Evolutionary conservation across 2,329 filamentous ascomycete species (phyloP).

Genomic region (Colletotrichum noveboracense): DNA sequence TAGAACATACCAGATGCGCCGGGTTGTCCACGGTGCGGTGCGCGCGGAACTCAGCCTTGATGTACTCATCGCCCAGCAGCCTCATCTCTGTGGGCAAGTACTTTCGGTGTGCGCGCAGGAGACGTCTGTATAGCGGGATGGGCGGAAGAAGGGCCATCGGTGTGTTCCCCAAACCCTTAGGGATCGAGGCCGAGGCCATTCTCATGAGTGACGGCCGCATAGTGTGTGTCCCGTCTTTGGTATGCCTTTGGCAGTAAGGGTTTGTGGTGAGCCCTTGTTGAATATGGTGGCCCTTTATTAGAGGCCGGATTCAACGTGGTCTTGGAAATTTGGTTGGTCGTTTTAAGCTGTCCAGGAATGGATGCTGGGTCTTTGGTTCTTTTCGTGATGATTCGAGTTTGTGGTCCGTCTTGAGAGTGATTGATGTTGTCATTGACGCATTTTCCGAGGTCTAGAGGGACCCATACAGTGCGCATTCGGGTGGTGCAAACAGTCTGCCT

Average conservation of each 20-base stretch:
- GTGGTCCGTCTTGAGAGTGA: background rate
- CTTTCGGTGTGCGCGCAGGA: slow-evolving; percentile 86
- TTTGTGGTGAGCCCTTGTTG: background rate
- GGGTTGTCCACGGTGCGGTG: slow-evolving; percentile 89
- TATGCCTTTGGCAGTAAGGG: background rate
- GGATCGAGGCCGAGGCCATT: slow-evolving; percentile 42
- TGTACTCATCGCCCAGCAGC: slow-evolving; percentile 86
- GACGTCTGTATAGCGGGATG: slow-evolving; percentile 85
- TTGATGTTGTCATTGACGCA: background rate
- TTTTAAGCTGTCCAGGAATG: background rate
- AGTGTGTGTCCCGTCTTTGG: background rate
- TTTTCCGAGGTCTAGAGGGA: background rate
- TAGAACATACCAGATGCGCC: slow-evolving; percentile 73
- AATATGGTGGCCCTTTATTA: background rate
- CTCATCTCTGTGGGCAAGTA: slow-evolving; percentile 77
- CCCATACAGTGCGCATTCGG: background rate
- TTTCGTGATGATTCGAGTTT: background rate
- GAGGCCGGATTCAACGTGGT: no score
- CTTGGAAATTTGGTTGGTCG: background rate
- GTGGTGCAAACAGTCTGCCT: background rate
- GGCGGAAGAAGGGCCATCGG: slow-evolving; percentile 80
- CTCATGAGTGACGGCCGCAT: background rate
- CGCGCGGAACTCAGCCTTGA: slow-evolving; percentile 90
- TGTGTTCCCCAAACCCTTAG: slow-evolving; percentile 38
- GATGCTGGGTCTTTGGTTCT: background rate